Conservation (phyloP, 1,139 yeast species). For the Suhomyces chickasaworum region DNA sequence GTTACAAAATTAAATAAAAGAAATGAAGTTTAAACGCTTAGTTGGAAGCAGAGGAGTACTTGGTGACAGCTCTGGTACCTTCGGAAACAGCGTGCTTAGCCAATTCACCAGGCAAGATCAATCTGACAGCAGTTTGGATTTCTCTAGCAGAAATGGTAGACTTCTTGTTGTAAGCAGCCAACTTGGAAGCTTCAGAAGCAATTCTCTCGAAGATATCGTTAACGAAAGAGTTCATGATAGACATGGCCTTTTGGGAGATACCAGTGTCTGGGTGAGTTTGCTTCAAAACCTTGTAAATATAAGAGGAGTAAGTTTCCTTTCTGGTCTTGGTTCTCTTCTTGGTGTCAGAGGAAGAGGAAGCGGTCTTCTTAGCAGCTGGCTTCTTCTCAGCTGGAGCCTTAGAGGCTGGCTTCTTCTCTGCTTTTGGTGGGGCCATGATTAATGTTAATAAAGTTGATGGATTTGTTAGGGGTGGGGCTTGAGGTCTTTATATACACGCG, state of each 20-base stretch:
- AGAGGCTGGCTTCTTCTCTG: constrained; percentile 98
- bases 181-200: constrained; percentile 97
- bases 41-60: constrained; percentile 87
- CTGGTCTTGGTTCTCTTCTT: constrained; percentile 97
- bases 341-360: constrained; percentile 63
- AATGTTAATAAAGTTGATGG: neutral
- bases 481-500: constrained; percentile 11
- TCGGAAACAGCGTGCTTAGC: constrained; percentile 99
- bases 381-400: constrained; percentile 98
- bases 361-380: constrained; percentile 94
- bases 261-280: constrained; percentile 99
- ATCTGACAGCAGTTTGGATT: constrained; percentile 98
- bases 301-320: constrained; percentile 98
- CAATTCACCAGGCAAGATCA: constrained; percentile 98
- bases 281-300: constrained; percentile 97
- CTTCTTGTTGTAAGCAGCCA: constrained; percentile 99
- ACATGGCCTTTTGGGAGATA: constrained; percentile 99
- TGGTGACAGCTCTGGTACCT: constrained; percentile 99
- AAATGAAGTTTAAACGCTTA: constrained; percentile 25
- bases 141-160: constrained; percentile 99
- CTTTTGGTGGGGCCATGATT: constrained; percentile 85
- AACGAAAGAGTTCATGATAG: constrained; percentile 98
- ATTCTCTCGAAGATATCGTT: constrained; percentile 95
- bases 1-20: constrained; percentile 18
- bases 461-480: neutral